phyloP scores from a whole-genome alignment of 2,329 filamentous ascomycete species.

The Pseudogymnoascus sp. region DNA sequence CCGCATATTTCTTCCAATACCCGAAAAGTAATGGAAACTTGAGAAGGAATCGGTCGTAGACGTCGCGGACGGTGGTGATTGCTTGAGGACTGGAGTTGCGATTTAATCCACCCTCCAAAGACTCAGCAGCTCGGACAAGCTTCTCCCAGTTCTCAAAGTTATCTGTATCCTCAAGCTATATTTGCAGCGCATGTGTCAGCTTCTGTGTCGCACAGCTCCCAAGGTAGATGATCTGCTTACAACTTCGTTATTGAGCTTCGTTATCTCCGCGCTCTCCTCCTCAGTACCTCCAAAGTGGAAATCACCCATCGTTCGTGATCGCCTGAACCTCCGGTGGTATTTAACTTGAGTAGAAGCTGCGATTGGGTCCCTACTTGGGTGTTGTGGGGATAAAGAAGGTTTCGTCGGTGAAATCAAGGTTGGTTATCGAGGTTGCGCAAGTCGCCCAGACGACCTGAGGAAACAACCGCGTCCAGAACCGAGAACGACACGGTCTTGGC shows the following conservation, averaged over 20 bases:
- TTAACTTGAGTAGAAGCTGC: not conserved
- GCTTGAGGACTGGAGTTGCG: conserved; percentile 94
- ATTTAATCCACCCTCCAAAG: conserved; percentile 85
- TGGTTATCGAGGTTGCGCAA: conserved; percentile 1
- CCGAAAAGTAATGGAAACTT: conserved; percentile 95
- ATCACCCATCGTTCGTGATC: conserved; percentile 51
- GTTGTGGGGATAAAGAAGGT: not conserved
- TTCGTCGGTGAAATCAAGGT: conserved; percentile 1
- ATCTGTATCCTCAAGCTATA: conserved; percentile 57
- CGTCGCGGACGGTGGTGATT: conserved; percentile 75
- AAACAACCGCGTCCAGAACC: conserved; percentile 1
- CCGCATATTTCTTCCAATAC: conserved; percentile 99
- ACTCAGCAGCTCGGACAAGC: conserved; percentile 73
- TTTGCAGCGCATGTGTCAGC: conserved; percentile 16
- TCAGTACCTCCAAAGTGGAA: conserved; percentile 67
- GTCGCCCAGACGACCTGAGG: not conserved
- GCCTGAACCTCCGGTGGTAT: not conserved
- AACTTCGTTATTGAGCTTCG: conserved; percentile 68
- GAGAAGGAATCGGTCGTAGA: conserved; percentile 85
- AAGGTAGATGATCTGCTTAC: conserved; percentile 45
- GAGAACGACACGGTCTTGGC: conserved; percentile 9
- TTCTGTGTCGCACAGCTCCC: not conserved
- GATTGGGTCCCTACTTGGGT: not conserved
- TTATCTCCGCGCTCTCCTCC: conserved; percentile 75
- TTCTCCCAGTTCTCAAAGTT: conserved; percentile 95